Conservation (phyloP, 306 rosid genomes). For the Myrica gale region DNA sequence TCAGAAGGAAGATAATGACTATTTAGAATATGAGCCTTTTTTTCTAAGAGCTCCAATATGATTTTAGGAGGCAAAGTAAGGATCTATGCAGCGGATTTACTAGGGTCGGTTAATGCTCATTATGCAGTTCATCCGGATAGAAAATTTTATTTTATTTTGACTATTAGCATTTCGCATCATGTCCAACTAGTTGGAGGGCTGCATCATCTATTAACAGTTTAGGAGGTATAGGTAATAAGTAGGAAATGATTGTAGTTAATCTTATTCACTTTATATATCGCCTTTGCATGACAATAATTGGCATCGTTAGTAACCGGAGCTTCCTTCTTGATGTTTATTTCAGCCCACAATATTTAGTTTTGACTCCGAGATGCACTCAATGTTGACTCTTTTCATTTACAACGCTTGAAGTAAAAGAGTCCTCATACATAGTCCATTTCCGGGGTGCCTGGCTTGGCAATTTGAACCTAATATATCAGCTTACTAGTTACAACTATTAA, state of each 20-base stretch:
- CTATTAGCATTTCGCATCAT: background rate
- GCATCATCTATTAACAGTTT: background rate
- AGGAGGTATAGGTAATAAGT: background rate
- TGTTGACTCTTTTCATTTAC: conserved; percentile 3
- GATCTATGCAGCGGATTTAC: background rate
- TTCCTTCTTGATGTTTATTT: background rate
- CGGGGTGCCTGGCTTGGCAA: conserved; percentile 8
- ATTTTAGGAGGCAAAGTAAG: too few relatives aligned
- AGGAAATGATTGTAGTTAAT: background rate
- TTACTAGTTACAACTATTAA: conserved; percentile 13
- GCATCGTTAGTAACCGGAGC: too few relatives aligned
- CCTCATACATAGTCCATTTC: background rate
- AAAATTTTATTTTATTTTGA: background rate
- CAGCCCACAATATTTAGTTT: background rate
- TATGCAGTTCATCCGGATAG: background rate
- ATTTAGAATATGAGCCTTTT: too few relatives aligned
- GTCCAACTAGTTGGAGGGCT: background rate
- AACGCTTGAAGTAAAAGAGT: conserved; percentile 5
- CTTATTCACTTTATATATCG: background rate
- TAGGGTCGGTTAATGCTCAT: background rate
- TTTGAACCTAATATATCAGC: background rate
- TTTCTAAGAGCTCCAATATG: too few relatives aligned
- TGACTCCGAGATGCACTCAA: conserved; percentile 6
- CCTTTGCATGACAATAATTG: background rate
- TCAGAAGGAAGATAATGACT: too few relatives aligned